Evolutionary conservation across 345 rosid genomes (phyloP).

Genomic region (Linum trigynum): DNA sequence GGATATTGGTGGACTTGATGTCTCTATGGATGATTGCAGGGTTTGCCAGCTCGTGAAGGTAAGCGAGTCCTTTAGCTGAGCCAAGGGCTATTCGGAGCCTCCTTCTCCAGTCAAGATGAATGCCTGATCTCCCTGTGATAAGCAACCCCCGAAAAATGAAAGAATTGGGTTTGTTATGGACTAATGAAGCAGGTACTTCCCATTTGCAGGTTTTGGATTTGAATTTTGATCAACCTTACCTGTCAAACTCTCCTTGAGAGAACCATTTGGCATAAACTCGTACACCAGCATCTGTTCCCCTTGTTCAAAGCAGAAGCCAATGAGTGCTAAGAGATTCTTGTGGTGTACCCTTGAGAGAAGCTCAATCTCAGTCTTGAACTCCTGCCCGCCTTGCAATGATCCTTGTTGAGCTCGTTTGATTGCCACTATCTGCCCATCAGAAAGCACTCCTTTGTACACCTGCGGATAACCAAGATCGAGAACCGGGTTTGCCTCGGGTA

Average conservation of each 20-base stretch:
- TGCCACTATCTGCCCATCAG: conserved; percentile 65
- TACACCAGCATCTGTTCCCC: conserved; percentile 88
- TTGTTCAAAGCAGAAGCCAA: conserved; percentile 86
- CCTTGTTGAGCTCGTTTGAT: conserved; percentile 89
- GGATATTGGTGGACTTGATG: conserved; percentile 76
- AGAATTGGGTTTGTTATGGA: too few relatives aligned
- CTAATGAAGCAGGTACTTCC: neutral
- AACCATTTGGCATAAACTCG: conserved; percentile 80
- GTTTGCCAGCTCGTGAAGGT: conserved; percentile 89
- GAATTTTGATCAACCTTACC: conserved; percentile 27
- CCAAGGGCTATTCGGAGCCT: conserved; percentile 81
- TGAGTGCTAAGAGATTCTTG: conserved; percentile 80
- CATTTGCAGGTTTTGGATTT: neutral
- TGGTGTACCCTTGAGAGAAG: conserved; percentile 92
- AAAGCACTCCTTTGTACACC: conserved; percentile 84
- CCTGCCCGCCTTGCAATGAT: conserved; percentile 86
- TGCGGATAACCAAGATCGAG: conserved; percentile 10
- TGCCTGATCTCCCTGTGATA: conserved; percentile 52
- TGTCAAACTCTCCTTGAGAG: conserved; percentile 66
- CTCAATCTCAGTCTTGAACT: conserved; percentile 96
- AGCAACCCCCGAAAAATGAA: neutral
- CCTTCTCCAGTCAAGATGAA: conserved; percentile 77
- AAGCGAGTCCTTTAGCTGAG: conserved; percentile 88
- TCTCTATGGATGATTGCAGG: conserved; percentile 97
- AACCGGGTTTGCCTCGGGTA: neutral